Conservation (phyloP, 2,329 filamentous ascomycete genomes). For the Emergomyces orientalis region DNA sequence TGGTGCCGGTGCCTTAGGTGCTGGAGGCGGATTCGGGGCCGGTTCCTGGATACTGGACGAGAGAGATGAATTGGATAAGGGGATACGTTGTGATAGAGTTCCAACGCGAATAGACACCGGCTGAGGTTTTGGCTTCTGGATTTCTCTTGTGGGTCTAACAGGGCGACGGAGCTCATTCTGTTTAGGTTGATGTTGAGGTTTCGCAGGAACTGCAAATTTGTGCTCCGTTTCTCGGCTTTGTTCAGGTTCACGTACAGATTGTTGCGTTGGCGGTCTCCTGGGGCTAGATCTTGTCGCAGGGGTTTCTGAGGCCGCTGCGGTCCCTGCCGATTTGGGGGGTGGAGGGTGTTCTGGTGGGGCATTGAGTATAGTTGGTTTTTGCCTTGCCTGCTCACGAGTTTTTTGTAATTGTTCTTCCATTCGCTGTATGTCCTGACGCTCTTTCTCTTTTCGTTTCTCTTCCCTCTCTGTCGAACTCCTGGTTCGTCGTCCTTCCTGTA, state of each 20-base stretch:
- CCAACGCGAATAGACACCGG: constrained; percentile 42
- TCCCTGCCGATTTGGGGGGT: constrained; percentile 26
- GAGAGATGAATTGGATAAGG: constrained; percentile 43
- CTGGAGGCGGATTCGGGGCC: constrained; percentile 26
- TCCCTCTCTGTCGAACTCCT: constrained; percentile 51
- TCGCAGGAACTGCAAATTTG: constrained; percentile 22
- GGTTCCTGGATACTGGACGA: constrained; percentile 43
- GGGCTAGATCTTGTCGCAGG: constrained; percentile 18
- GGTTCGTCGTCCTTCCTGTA: constrained; percentile 40
- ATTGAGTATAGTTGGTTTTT: constrained; percentile 25
- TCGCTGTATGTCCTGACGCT: constrained; percentile 20
- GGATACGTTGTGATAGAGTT: constrained; percentile 39
- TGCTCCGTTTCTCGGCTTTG: constrained; percentile 20
- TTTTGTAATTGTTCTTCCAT: constrained; percentile 32
- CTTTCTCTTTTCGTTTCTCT: constrained; percentile 28
- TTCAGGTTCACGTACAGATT: constrained; percentile 27
- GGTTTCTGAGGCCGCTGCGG: constrained; percentile 9
- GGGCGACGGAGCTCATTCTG: constrained; percentile 34
- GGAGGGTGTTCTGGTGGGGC: constrained; percentile 25
- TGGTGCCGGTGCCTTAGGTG: constrained; percentile 37
- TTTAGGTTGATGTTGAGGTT: constrained; percentile 22
- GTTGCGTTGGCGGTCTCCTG: constrained; percentile 19
- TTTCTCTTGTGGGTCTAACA: constrained; percentile 36
- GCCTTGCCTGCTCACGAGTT: constrained; percentile 28
- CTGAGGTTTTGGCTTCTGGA: constrained; percentile 38